Conservation (phyloP, 2,329 filamentous ascomycete genomes). For the Claviceps digitariae region DNA sequence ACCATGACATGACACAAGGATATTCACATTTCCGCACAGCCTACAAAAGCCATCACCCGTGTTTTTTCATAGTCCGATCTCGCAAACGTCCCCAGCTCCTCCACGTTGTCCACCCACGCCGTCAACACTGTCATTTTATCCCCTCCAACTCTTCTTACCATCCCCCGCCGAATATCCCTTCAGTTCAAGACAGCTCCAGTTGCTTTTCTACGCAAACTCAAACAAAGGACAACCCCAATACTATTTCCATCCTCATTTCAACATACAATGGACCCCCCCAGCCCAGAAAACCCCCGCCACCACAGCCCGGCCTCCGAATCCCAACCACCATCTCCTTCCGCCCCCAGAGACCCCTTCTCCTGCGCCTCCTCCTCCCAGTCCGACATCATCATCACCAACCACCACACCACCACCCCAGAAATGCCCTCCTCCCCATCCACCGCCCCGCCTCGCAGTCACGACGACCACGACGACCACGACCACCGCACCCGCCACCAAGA, state of each 20-base stretch:
- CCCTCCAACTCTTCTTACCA: not conserved
- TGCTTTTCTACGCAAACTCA: too few species aligned
- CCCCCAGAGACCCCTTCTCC: not conserved
- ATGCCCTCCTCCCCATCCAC: not conserved
- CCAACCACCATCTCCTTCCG: not conserved
- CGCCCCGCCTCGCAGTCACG: not conserved
- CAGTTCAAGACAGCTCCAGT: too few species aligned
- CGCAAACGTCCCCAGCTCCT: not conserved
- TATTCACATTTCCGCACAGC: not conserved
- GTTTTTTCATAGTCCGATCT: not conserved
- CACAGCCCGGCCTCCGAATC: not conserved
- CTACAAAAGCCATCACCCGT: not conserved
- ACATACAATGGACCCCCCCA: not conserved
- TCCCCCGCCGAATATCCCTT: too few species aligned
- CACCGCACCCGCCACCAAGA: not conserved
- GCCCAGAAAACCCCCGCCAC: not conserved
- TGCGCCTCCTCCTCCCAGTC: not conserved
- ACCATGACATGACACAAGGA: not conserved
- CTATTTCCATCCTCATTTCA: too few species aligned
- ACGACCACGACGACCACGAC: not conserved
- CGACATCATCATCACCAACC: not conserved
- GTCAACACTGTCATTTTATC: too few species aligned
- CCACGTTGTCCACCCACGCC: too few species aligned
- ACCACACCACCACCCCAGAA: not conserved
- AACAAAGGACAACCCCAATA: too few species aligned